Evolutionary conservation across 257 asterid genomes (phyloP).

Genomic region (Lycium barbarum): DNA sequence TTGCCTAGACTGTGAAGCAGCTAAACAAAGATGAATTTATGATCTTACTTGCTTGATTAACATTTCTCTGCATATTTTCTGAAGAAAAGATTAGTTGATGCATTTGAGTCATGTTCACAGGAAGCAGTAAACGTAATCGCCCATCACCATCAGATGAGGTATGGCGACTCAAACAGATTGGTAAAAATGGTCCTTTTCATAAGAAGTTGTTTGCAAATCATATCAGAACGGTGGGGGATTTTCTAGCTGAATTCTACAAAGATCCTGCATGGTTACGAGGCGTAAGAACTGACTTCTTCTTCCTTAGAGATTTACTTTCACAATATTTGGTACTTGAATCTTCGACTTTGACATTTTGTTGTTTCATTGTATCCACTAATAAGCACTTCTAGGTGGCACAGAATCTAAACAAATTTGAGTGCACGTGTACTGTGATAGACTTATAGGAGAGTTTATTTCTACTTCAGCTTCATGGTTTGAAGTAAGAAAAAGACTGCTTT

Average conservation of each 20-base stretch:
- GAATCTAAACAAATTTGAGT: background rate
- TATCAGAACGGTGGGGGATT: conserved; percentile 32
- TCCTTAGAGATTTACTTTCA: background rate
- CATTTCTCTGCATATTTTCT: too few relatives aligned
- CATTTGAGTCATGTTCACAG: conserved; percentile 23
- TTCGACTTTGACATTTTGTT: background rate
- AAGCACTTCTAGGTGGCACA: background rate
- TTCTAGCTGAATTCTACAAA: conserved; percentile 7
- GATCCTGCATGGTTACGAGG: conserved; percentile 6
- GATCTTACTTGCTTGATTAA: too few relatives aligned
- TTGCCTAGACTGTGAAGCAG: too few relatives aligned
- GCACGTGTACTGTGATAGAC: background rate
- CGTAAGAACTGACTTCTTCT: conserved; percentile 19
- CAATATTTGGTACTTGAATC: background rate
- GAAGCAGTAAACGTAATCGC: conserved; percentile 29
- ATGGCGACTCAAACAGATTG: conserved; percentile 34
- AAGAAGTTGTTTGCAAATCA: background rate
- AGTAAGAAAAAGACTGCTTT: background rate
- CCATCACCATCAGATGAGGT: conserved; percentile 37
- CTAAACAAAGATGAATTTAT: too few relatives aligned
- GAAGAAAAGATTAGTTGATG: background rate
- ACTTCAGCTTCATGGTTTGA: background rate
- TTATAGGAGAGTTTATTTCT: background rate
- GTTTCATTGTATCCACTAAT: background rate
- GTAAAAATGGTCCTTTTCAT: conserved; percentile 26